Conservation (phyloP, 768 basidiomycete genomes). For the Strobilomyces dryophilus region DNA sequence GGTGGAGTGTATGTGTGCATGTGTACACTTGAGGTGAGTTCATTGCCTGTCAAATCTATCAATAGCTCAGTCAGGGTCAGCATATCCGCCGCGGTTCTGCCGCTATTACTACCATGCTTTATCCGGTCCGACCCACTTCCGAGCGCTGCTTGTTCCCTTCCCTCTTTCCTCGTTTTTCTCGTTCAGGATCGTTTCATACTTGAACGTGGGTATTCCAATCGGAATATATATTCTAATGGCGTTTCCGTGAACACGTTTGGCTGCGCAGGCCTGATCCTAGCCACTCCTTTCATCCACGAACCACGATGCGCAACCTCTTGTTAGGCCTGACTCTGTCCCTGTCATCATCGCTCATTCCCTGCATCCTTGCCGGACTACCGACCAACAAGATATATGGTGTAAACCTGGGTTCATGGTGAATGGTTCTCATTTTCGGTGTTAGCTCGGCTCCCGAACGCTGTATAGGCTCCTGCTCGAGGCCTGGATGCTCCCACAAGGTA, state of each 20-base stretch:
- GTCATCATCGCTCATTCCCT: constrained; percentile 12
- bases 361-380: constrained; percentile 19
- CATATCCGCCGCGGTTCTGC: constrained; percentile 1
- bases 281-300: background rate
- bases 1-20: too few relatives aligned
- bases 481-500: constrained; percentile 80
- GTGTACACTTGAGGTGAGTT: too few relatives aligned
- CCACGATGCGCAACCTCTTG: constrained; percentile 19
- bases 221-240: constrained; percentile 5
- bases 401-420: constrained; percentile 64
- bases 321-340: constrained; percentile 14
- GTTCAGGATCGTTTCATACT: background rate
- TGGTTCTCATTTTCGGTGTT: background rate
- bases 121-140: background rate
- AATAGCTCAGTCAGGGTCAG: constrained; percentile 1
- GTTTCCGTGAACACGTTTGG: background rate
- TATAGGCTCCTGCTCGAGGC: constrained; percentile 70
- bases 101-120: background rate
- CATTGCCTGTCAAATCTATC: background rate
- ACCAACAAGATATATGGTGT: constrained; percentile 61
- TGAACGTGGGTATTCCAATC: constrained; percentile 1
- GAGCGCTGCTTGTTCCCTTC: background rate
- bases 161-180: background rate
- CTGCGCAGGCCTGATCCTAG: background rate
- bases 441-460: background rate